A percentile compares a stretch with the other conserved stretches of the same genome.
phyloP scores from a whole-genome alignment of 2,329 filamentous ascomycete genomes.

The Pseudophaeomoniella oleicola region DNA sequence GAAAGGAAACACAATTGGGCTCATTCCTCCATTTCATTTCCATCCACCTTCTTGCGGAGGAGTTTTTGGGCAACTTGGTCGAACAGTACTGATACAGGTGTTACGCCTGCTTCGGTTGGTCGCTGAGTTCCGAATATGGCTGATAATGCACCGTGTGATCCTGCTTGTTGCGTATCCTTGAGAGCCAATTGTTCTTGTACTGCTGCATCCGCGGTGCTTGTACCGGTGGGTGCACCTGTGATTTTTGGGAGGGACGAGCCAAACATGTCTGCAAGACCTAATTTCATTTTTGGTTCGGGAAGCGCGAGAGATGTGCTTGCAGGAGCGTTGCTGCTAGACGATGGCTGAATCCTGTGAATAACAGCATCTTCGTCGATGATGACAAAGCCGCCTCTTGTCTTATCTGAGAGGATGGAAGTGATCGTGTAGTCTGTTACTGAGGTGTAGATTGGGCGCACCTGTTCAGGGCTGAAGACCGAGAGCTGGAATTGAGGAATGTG shows the following conservation, averaged over 20 bases:
- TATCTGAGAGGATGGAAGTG: slow-evolving; percentile 51
- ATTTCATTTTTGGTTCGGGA: background rate
- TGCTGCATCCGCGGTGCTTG: background rate
- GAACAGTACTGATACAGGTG: slow-evolving; percentile 1
- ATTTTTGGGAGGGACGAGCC: too few relatives aligned
- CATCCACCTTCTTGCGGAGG: background rate
- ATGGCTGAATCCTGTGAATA: slow-evolving; percentile 35
- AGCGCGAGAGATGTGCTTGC: background rate
- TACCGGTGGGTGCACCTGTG: too few relatives aligned
- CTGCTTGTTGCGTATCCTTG: background rate
- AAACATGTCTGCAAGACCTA: slow-evolving; percentile 1
- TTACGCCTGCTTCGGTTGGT: background rate
- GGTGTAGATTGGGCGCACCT: slow-evolving; percentile 44
- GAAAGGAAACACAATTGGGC: too few relatives aligned
- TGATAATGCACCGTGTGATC: background rate
- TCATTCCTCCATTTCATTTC: background rate
- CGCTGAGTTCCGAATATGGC: background rate
- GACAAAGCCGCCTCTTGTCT: slow-evolving; percentile 56
- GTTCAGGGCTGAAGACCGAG: slow-evolving; percentile 51
- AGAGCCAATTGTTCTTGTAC: background rate
- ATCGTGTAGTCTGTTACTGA: slow-evolving; percentile 41
- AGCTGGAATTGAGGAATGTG: slow-evolving; percentile 31
- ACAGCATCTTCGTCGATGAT: slow-evolving; percentile 63
- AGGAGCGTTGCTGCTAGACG: background rate
- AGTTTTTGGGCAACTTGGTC: background rate